These are phyloP conservation scores for Phytophthora sp. DNA, from an alignment of 352 stramenopile species.

Conservation along the genomic window DNA sequence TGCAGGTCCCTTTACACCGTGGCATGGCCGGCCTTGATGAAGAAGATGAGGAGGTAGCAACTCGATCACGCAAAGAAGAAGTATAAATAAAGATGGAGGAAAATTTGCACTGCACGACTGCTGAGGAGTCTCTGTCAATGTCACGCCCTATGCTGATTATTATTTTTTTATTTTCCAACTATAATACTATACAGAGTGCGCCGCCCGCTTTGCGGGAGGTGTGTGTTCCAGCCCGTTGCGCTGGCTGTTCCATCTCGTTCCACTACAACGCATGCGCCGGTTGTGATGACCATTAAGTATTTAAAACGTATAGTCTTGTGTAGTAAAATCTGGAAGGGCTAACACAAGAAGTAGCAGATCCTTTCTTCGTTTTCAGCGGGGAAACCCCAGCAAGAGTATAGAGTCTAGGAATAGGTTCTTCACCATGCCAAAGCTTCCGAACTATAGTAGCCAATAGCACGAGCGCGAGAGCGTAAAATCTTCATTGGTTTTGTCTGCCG, in stretches of 20 bases:
- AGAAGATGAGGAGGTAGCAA: constrained; percentile 11
- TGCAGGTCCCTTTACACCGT: constrained; percentile 67
- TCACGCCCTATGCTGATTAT: no score
- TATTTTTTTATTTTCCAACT: no score
- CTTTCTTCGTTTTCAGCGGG: constrained; percentile 16
- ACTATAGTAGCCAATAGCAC: background rate
- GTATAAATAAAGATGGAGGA: constrained; percentile 16
- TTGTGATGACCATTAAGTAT: no score
- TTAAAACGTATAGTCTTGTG: no score
- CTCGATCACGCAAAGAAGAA: constrained; percentile 13
- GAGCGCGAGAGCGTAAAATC: background rate
- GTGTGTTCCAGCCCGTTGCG: no score
- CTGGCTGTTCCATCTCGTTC: no score
- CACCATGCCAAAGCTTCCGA: background rate
- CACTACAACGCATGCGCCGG: no score
- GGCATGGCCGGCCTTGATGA: constrained; percentile 36
- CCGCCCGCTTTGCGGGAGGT: no score
- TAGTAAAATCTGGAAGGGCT: constrained; percentile 24
- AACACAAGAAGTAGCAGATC: constrained; percentile 20
- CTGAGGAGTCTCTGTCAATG: constrained; percentile 59
- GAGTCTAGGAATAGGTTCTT: background rate
- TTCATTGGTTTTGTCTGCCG: constrained; percentile 10
- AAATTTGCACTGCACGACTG: constrained; percentile 27
- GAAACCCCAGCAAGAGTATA: constrained; percentile 7
- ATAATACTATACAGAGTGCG: no score